phyloP scores from a whole-genome alignment of 1,139 yeast species.

The Kodamaea ohmeri region DNA sequence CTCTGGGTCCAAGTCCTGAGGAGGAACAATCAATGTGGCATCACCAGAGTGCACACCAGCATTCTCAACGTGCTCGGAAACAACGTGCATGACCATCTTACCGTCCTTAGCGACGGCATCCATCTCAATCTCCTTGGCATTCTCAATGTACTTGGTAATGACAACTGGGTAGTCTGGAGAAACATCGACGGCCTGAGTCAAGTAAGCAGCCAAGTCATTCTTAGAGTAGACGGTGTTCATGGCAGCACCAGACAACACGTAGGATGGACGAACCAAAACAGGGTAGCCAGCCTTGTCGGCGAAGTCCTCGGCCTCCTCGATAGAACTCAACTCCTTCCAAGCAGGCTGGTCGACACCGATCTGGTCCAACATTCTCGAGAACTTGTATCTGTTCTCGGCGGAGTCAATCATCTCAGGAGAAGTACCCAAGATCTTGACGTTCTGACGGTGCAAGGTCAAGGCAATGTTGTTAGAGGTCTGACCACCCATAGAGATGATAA shows the following conservation, averaged over 20 bases:
- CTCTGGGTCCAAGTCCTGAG: conserved; percentile 91
- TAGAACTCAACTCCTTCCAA: conserved; percentile 95
- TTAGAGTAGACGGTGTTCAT: conserved; percentile 94
- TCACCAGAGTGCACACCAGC: conserved; percentile 99
- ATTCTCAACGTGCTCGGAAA: conserved; percentile 97
- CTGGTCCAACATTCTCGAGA: conserved; percentile 94
- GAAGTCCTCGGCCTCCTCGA: conserved; percentile 89
- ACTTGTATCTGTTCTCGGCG: conserved; percentile 97
- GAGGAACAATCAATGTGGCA: conserved; percentile 96
- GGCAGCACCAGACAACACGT: conserved; percentile 97
- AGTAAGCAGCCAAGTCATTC: conserved; percentile 83
- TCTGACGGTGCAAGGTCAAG: conserved; percentile 86
- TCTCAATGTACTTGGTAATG: conserved; percentile 93
- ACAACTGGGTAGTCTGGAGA: conserved; percentile 98
- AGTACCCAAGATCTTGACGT: conserved; percentile 93
- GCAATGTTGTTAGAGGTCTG: conserved; percentile 98
- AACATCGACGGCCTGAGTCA: conserved; percentile 93
- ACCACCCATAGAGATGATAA: conserved; percentile 97
- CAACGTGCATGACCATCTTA: conserved; percentile 93
- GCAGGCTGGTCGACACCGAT: conserved; percentile 99
- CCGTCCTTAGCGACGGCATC: conserved; percentile 98
- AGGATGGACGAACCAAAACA: conserved; percentile 95
- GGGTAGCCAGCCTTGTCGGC: conserved; percentile 93
- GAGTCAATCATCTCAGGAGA: conserved; percentile 98
- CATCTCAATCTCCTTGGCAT: conserved; percentile 98